These are phyloP conservation scores for Xylaria scruposa DNA, from an alignment of 495 filamentous ascomycete species.

Conservation along the genomic window DNA sequence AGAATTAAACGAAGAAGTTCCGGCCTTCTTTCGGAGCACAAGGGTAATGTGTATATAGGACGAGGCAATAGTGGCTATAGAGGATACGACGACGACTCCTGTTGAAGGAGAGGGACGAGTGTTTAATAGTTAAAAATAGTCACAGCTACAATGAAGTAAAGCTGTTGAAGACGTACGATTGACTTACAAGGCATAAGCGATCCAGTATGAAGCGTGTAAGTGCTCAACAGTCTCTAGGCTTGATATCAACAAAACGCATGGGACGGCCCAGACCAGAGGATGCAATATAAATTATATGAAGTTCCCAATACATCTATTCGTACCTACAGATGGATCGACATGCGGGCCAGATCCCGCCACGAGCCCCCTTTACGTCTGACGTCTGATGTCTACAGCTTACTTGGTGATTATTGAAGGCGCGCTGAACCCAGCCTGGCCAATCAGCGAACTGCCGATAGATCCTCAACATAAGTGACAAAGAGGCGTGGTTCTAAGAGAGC, in stretches of 20 bases:
- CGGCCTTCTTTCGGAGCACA: slow-evolving; percentile 1
- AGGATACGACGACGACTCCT: slow-evolving; percentile 28
- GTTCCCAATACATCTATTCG: slow-evolving; percentile 18
- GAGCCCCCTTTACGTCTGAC: slow-evolving; percentile 13
- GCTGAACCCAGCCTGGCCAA: slow-evolving; percentile 31
- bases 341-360: slow-evolving; percentile 8
- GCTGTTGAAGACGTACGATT: slow-evolving; percentile 29
- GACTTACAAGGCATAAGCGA: slow-evolving; percentile 5
- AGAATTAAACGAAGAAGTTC: not conserved
- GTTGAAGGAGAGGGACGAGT: slow-evolving; percentile 38
- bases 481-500: slow-evolving; percentile 16
- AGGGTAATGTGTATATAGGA: not conserved
- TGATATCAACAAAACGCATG: slow-evolving; percentile 12
- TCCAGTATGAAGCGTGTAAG: slow-evolving; percentile 10
- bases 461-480: slow-evolving; percentile 12
- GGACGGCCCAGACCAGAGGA: slow-evolving; percentile 35
- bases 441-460: slow-evolving; percentile 41
- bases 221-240: slow-evolving; percentile 19
- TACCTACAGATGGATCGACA: slow-evolving; percentile 32
- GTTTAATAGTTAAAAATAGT: slow-evolving; percentile 12
- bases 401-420: slow-evolving; percentile 32
- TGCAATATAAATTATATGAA: slow-evolving; percentile 42
- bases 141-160: slow-evolving; percentile 20
- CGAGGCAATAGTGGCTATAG: not conserved
- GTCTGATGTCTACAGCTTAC: slow-evolving; percentile 4